These are phyloP conservation scores for Neopestalotiopsis clavispora DNA, from an alignment of 2,329 filamentous ascomycete species.

Conservation along the genomic window DNA sequence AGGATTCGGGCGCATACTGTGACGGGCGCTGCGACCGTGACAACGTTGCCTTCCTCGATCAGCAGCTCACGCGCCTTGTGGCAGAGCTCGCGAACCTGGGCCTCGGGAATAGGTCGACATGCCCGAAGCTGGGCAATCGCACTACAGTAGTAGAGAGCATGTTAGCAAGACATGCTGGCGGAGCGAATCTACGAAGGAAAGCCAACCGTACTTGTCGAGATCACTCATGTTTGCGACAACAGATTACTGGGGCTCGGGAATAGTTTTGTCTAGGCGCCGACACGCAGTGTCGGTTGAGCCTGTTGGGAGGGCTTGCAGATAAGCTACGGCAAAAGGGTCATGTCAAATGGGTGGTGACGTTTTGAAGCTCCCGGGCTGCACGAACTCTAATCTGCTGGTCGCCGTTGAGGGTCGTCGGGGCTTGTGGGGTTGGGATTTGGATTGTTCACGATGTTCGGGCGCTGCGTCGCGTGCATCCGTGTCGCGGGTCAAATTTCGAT, in stretches of 20 bases:
- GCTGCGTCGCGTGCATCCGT: conserved; percentile 14
- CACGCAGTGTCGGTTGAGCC: conserved; percentile 3
- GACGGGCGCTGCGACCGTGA: conserved; percentile 91
- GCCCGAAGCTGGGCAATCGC: conserved; percentile 94
- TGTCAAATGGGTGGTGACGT: neutral
- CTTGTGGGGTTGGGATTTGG: neutral
- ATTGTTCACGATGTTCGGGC: neutral
- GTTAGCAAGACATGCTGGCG: conserved; percentile 14
- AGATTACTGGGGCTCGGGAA: neutral
- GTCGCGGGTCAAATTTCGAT: conserved; percentile 15
- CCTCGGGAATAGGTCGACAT: conserved; percentile 94
- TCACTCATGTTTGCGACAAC: conserved; percentile 73
- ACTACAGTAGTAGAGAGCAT: conserved; percentile 49
- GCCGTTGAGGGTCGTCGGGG: neutral
- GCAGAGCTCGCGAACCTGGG: conserved; percentile 93
- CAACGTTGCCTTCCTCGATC: conserved; percentile 97
- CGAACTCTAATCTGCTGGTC: neutral
- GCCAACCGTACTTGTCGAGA: conserved; percentile 76
- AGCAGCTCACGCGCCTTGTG: conserved; percentile 95
- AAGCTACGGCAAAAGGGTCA: neutral
- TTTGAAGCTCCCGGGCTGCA: neutral
- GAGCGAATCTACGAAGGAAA: conserved; percentile 9
- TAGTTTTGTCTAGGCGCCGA: neutral
- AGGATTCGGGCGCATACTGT: conserved; percentile 62
- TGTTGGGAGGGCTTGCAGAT: neutral